Evolutionary conservation across 345 rosid species (phyloP).

Genomic region (Euphorbia pulcherrima): DNA sequence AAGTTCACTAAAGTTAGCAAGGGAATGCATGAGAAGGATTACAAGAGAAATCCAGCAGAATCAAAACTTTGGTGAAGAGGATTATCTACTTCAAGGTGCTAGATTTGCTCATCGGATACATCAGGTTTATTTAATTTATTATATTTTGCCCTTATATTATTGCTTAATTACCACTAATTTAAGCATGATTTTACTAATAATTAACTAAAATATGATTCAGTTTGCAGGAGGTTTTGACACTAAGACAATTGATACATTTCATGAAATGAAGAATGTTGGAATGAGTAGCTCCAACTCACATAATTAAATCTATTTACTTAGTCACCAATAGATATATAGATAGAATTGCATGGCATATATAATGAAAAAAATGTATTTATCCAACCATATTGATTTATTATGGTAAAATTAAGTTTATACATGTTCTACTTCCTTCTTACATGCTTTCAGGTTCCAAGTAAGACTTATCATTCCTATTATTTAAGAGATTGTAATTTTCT

Average conservation of each 20-base stretch:
- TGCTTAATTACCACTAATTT: background rate
- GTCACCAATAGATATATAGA: background rate
- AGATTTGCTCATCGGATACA: conserved; percentile 76
- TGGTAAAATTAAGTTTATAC: too few species aligned
- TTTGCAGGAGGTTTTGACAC: conserved; percentile 89
- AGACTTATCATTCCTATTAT: too few species aligned
- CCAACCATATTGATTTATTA: too few species aligned
- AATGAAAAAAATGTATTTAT: too few species aligned
- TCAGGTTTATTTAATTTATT: conserved; percentile 48
- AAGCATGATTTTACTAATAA: background rate
- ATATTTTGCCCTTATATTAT: background rate
- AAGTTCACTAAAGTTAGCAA: conserved; percentile 61
- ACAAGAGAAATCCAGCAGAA: conserved; percentile 42
- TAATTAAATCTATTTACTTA: conserved; percentile 46
- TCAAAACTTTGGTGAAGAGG: conserved; percentile 35
- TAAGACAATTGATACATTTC: conserved; percentile 53
- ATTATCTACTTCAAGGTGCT: conserved; percentile 64
- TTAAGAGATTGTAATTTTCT: too few species aligned
- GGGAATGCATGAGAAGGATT: conserved; percentile 63
- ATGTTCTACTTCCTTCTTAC: too few species aligned
- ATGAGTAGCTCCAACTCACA: conserved; percentile 8
- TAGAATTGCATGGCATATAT: too few species aligned
- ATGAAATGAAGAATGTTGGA: conserved; percentile 55
- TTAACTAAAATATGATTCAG: conserved; percentile 36
- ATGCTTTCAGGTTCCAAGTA: too few species aligned